A percentile compares a stretch with the other conserved stretches of the same genome.
Evolutionary conservation across 257 asterid genomes (phyloP).

Genomic region (Paraleonurus japonicus): DNA sequence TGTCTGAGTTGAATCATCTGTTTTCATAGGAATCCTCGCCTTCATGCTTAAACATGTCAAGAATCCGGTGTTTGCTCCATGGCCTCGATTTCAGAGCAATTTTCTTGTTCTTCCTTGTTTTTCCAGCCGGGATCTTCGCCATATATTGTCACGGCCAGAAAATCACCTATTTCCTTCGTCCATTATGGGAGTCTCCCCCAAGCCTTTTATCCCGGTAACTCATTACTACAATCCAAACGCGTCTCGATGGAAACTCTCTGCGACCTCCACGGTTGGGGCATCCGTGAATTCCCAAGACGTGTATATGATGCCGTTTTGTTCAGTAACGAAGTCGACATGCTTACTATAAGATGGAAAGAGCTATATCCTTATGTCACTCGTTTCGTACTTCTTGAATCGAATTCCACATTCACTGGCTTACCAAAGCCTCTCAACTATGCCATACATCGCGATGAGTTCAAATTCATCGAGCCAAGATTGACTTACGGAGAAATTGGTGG

Average conservation of each 20-base stretch:
- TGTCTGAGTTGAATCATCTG: not conserved
- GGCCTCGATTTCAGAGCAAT: conserved; percentile 36
- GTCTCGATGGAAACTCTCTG: conserved; percentile 34
- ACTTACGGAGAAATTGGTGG: conserved; percentile 38
- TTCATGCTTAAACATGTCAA: conserved; percentile 30
- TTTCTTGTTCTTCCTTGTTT: conserved; percentile 31
- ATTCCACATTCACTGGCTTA: conserved; percentile 44
- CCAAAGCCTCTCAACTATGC: conserved; percentile 42
- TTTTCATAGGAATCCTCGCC: conserved; percentile 19
- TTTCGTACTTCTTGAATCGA: conserved; percentile 39
- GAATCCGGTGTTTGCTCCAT: conserved; percentile 36
- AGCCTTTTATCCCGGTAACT: conserved; percentile 38
- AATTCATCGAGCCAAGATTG: conserved; percentile 38
- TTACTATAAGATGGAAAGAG: conserved; percentile 42
- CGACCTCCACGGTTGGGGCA: conserved; percentile 41
- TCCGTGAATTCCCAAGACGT: conserved; percentile 38
- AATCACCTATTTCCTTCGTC: conserved; percentile 41
- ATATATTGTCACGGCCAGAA: conserved; percentile 45
- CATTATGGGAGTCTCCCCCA: conserved; percentile 46
- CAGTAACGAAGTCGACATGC: conserved; percentile 43
- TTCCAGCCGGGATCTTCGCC: conserved; percentile 29
- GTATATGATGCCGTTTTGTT: conserved; percentile 41
- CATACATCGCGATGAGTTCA: conserved; percentile 28
- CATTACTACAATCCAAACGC: conserved; percentile 36
- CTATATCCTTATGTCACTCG: conserved; percentile 32